These are phyloP conservation scores for Teratosphaeria epicoccoides DNA, from an alignment of 2,329 filamentous ascomycete species.

Conservation along the genomic window DNA sequence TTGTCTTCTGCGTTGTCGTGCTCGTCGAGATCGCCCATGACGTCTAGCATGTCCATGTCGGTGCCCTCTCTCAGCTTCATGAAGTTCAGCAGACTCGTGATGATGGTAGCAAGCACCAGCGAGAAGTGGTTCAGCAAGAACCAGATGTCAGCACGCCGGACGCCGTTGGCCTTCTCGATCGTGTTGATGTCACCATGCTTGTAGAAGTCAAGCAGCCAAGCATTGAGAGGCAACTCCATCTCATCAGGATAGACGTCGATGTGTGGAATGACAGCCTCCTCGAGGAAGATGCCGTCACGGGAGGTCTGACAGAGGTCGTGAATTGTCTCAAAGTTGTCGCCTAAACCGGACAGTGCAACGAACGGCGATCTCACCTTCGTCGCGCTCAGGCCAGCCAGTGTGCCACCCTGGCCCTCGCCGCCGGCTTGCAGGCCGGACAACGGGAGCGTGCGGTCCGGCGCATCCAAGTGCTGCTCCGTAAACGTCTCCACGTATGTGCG, in stretches of 20 bases:
- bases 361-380: conserved; percentile 55
- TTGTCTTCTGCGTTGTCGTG: conserved; percentile 38
- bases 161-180: conserved; percentile 53
- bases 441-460: conserved; percentile 47
- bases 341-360: conserved; percentile 57
- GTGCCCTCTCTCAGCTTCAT: conserved; percentile 39
- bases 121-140: conserved; percentile 59
- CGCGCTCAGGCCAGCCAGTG: conserved; percentile 24
- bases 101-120: conserved; percentile 58
- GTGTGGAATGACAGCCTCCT: conserved; percentile 61
- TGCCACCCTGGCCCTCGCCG: conserved; percentile 20
- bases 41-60: conserved; percentile 41
- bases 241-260: conserved; percentile 52
- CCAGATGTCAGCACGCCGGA: conserved; percentile 60
- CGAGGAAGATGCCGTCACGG: conserved; percentile 61
- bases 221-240: conserved; percentile 46
- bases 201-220: conserved; percentile 66
- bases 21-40: conserved; percentile 42
- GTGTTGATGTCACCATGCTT: conserved; percentile 56
- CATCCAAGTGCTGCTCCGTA: conserved; percentile 50
- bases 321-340: conserved; percentile 54
- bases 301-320: conserved; percentile 56
- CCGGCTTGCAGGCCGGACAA: conserved; percentile 44
- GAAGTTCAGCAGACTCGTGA: conserved; percentile 51
- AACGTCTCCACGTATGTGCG: conserved; percentile 59